These are phyloP conservation scores for Pestalotiopsis sp. DNA, from an alignment of 2,329 filamentous ascomycete species.

Conservation along the genomic window DNA sequence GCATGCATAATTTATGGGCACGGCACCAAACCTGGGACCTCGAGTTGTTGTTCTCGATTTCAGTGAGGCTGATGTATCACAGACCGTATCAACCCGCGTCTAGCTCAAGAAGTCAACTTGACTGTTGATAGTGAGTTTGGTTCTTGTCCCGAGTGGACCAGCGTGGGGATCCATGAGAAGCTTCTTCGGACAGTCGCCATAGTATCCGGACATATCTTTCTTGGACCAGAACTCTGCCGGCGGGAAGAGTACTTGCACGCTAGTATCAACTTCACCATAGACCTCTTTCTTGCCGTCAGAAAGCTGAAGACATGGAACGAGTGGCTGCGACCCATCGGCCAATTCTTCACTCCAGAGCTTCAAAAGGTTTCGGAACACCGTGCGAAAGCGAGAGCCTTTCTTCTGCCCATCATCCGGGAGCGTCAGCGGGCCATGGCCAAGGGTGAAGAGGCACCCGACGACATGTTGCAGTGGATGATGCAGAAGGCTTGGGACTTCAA, in stretches of 20 bases:
- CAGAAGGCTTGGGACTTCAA: slow-evolving; percentile 33
- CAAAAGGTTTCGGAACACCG: slow-evolving; percentile 33
- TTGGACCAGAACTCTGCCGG: slow-evolving; percentile 48
- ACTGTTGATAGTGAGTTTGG: slow-evolving; percentile 36
- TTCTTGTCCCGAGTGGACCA: slow-evolving; percentile 40
- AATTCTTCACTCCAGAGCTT: slow-evolving; percentile 34
- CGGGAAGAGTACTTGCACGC: slow-evolving; percentile 45
- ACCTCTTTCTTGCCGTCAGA: slow-evolving; percentile 37
- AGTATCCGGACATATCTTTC: slow-evolving; percentile 47
- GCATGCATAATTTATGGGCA: too few relatives aligned
- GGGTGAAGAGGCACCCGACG: slow-evolving; percentile 36
- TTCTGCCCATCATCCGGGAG: slow-evolving; percentile 33
- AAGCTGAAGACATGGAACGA: slow-evolving; percentile 23
- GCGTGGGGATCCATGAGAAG: slow-evolving; percentile 38
- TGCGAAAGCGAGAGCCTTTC: slow-evolving; percentile 26
- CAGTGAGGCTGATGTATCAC: not conserved
- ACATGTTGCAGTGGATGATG: slow-evolving; percentile 49
- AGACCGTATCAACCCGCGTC: slow-evolving; percentile 35
- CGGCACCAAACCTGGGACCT: too few relatives aligned
- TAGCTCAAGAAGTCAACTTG: slow-evolving; percentile 39
- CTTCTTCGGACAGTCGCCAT: slow-evolving; percentile 48
- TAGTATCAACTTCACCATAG: slow-evolving; percentile 48
- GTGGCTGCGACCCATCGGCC: slow-evolving; percentile 37
- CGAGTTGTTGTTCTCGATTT: not conserved
- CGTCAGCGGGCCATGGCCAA: slow-evolving; percentile 25